Evolutionary conservation across 257 asterid genomes (phyloP), one percentile per base, ranked within the genome.

Genomic region (Nicotiana attenuata): DNA sequence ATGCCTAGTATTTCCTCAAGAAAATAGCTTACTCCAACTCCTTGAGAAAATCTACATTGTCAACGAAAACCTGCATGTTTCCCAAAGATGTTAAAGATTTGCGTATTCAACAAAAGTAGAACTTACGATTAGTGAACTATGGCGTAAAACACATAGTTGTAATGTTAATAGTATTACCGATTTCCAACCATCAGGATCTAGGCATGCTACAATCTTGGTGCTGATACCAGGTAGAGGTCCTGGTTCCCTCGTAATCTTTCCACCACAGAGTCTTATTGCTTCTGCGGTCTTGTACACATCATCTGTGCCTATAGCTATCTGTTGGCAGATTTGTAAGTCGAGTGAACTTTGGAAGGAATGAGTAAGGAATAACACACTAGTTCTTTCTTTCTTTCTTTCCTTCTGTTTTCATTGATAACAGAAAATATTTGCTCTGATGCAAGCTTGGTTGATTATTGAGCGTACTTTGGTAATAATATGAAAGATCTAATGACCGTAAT

Each of bases 181-280:
- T 59, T 95, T 95, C 98, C 98, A 95, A 66, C 99, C 99, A 93
- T 95, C 99, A 87, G 97, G 99, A 89, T 95, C 99, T n/a, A 92
- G 90, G 89, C 97, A 93, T 7, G 99, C 99, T 45, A 95, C 89
- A 82, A 95, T 91, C 85, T 95, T 95, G 90, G 99, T 95, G 89
- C 75, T 90, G 63, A 95, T 91, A 17, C 99, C 98, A 26, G 99
- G 99, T 75, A 95, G 73, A 8, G 98, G 99, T 71, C 99, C 98
- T 80, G 99, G 97, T 91, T 91, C 97, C 85, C 97, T 90, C 31
- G 94, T 90, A 81, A 95, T 65, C 78, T 90, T 92, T 61, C 97
- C 99, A 82, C 97, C 99, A 77, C 83, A 86, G 22, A 91, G 91
- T 87, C 78, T 91, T 71, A 95, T 67, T 78, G 93, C 98, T 88